These are phyloP conservation scores for Spergularia marina DNA, from an alignment of 148 eudicot species.

Conservation along the genomic window DNA sequence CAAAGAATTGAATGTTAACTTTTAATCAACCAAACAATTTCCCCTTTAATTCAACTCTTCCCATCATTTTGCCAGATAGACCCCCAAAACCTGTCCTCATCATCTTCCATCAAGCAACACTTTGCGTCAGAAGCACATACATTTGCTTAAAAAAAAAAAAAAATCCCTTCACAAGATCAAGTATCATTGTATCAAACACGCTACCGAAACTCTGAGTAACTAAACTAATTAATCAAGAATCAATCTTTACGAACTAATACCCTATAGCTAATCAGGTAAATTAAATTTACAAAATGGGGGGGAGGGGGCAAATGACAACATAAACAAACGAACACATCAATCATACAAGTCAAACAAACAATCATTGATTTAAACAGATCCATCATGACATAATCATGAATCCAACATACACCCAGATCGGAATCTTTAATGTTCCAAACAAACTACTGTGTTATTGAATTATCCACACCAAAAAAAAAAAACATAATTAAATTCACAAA, in stretches of 20 bases:
- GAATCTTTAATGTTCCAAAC: constrained; percentile 8
- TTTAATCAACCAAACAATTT: neutral
- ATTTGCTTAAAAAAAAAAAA: too few relatives aligned
- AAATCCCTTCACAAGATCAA: neutral
- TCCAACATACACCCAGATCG: constrained; percentile 1
- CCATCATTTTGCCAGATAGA: neutral
- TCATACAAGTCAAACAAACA: neutral
- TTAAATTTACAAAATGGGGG: too few relatives aligned
- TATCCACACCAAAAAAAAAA: neutral
- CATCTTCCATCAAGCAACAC: constrained; percentile 2
- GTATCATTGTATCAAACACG: neutral
- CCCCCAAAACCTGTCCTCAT: neutral
- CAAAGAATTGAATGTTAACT: too few relatives aligned
- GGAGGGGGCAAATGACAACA: too few relatives aligned
- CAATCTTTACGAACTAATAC: neutral
- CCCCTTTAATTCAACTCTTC: neutral
- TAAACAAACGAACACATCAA: too few relatives aligned
- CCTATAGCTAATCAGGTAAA: too few relatives aligned
- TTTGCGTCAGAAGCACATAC: too few relatives aligned
- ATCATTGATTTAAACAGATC: constrained; percentile 1
- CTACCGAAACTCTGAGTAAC: neutral
- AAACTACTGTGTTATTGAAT: constrained; percentile 13
- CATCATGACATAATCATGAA: neutral
- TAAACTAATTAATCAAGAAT: neutral
- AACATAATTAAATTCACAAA: neutral